Evolutionary conservation across 1,284 basidiomycete genomes (phyloP), one percentile per base, ranked within the genome.

Genomic region (Trametes pubescens): DNA sequence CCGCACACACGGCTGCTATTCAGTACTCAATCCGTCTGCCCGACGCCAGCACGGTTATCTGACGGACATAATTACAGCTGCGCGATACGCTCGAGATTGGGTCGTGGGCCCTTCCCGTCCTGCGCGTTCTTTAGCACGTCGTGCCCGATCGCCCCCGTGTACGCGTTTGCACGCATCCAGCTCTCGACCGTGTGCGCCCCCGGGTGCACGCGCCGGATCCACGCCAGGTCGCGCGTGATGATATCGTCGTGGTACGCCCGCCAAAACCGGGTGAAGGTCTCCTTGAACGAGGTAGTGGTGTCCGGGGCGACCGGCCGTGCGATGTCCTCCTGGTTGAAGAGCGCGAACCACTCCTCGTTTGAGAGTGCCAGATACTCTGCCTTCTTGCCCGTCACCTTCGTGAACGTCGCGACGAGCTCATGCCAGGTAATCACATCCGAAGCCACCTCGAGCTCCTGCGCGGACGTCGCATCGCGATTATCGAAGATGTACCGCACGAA

Each of bases 241-340:
- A 83, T 64, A 64, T 81, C 79, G 64, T 84, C 82, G 37, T 77
- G 69, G 73, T 76, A 82, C 57, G 76, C 54, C 29, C 73, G 72
- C 80, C 80, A 83, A 66, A 79, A 83, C 0, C 74, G 77, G 14
- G 72, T 71, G 65, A 82, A 82, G 65, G 81, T 83, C 71, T 80
- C 71, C 54, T 69, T 70, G 61, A 76, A 78, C 7, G 79, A 78
- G 21, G 73, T 77, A 34, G 75, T 74, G 10, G 22, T 26, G 56
- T 72, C 70, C 47, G 66, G 68, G 29, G 80, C 81, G 16, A 82
- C 68, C 2, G 79, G 81, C 6, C 66, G 40, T 46, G 81, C 74
- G 18, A 75, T 68, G 32, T 71, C 70, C 5, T 67, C 73, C 49
- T 59, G 37, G 40, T 51, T 18, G 51, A 80, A 74, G 61, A 78